Evolutionary conservation across 257 asterid genomes (phyloP), one percentile per base, ranked within the genome.

Genomic region (Primulina tabacum): DNA sequence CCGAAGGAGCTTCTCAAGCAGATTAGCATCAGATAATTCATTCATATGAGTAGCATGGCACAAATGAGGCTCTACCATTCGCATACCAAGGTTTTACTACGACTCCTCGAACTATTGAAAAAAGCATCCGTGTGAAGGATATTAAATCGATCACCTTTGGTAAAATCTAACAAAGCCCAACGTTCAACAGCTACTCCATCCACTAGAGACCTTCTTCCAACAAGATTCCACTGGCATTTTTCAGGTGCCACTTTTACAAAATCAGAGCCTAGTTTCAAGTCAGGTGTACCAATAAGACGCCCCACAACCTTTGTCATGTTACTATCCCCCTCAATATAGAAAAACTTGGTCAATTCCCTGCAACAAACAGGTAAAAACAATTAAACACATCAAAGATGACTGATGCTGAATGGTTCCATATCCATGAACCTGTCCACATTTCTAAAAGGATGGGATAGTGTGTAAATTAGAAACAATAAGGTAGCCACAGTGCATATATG

Each of bases 101-200:
- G 90, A 5, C 52, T 50, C 30, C 0, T 79, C 76, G 88, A 64
- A 6, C 34, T 57, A 14, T 3, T 0, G 1, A 90, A 17, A 40
- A 90, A 88, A 0, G 28, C 74, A 0, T 12, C 57, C 0, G 4
- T 52, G 1, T 56, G 9, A 30, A 84, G 72, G 55, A 8, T 20
- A 12, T 12, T 35, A 16, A 2, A 21, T 5, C 65, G 73, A 7
- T 60, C 76, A 1, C 71, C 68, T 0, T 24, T 18, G 0, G 83
- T 83, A 53, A 87, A 86, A 74, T 90, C 87, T 5, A 88, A 62
- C 73, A 90, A 17, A 5, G 85, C 97, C 97, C 97, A 90, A 10
- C 87, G 73, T 3, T 84, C 86, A 18, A 85, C 65, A 0, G 73
- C 53, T 76, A 67, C 83, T 60, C 83, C 89, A 14, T 82, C 77